phyloP scores from a whole-genome alignment of 257 asterid genomes.

The Anisodus tanguticus region DNA sequence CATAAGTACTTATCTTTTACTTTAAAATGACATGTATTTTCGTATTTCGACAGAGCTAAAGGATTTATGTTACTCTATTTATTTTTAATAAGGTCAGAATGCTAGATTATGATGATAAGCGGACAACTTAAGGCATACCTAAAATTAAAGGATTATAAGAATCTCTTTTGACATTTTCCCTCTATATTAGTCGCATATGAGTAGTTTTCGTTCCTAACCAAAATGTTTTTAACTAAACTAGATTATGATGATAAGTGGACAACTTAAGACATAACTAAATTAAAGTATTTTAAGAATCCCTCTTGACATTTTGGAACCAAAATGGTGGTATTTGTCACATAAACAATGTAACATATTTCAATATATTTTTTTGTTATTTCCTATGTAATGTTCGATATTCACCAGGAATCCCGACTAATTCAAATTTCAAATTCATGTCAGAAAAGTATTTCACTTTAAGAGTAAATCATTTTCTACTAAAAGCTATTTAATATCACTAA shows the following conservation, averaged over 20 bases:
- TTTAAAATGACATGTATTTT: neutral
- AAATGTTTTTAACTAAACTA: neutral
- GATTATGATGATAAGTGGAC: constrained; percentile 1
- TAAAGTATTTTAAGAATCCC: neutral
- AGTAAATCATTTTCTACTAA: neutral
- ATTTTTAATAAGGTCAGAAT: neutral
- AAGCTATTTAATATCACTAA: neutral
- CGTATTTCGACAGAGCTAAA: neutral
- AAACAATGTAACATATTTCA: neutral
- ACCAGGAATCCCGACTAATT: neutral
- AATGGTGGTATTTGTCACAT: neutral
- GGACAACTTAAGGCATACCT: neutral
- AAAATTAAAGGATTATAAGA: neutral
- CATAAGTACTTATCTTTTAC: neutral
- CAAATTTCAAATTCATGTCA: neutral
- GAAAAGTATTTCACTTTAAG: neutral
- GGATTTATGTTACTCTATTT: neutral
- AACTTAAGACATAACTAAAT: neutral
- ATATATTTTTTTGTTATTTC: neutral
- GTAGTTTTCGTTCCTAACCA: too few species aligned
- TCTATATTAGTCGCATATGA: too few species aligned
- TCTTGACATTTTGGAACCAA: neutral
- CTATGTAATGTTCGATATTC: neutral
- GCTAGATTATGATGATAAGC: neutral
- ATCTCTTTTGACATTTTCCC: neutral